Conservation (phyloP, 352 stramenopile species). For the Phytopythium boreale region DNA sequence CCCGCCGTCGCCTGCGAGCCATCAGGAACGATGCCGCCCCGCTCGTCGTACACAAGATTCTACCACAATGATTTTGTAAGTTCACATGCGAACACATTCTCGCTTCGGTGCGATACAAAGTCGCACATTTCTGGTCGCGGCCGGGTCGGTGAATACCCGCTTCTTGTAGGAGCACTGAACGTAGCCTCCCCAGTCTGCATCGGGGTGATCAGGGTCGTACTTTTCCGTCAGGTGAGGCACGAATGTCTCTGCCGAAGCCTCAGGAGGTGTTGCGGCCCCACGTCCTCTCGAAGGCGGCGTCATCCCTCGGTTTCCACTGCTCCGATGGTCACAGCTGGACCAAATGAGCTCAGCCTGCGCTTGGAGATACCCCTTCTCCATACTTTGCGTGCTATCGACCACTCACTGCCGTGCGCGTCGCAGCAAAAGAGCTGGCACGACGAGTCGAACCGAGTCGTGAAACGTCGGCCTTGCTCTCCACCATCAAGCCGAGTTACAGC, state of each 20-base stretch:
- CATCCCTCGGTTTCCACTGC: constrained; percentile 2
- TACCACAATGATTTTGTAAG: constrained; percentile 17
- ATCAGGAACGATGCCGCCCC: constrained; percentile 57
- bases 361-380: constrained; percentile 48
- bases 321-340: constrained; percentile 18
- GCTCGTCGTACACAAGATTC: constrained; percentile 50
- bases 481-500: background rate
- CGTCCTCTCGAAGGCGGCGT: constrained; percentile 3
- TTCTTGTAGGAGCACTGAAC: constrained; percentile 73
- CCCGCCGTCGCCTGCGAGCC: constrained; percentile 11
- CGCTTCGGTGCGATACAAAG: background rate
- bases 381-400: constrained; percentile 11
- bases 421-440: too few species aligned
- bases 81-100: background rate
- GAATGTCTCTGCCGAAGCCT: constrained; percentile 6
- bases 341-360: constrained; percentile 30
- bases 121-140: constrained; percentile 37
- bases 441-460: background rate
- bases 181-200: constrained; percentile 72
- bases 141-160: constrained; percentile 41
- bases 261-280: background rate
- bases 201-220: constrained; percentile 68
- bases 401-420: background rate
- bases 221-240: constrained; percentile 59
- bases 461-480: background rate